Evolutionary conservation across 176 grass and related monocot species (phyloP).

Genomic region (Lolium rigidum): DNA sequence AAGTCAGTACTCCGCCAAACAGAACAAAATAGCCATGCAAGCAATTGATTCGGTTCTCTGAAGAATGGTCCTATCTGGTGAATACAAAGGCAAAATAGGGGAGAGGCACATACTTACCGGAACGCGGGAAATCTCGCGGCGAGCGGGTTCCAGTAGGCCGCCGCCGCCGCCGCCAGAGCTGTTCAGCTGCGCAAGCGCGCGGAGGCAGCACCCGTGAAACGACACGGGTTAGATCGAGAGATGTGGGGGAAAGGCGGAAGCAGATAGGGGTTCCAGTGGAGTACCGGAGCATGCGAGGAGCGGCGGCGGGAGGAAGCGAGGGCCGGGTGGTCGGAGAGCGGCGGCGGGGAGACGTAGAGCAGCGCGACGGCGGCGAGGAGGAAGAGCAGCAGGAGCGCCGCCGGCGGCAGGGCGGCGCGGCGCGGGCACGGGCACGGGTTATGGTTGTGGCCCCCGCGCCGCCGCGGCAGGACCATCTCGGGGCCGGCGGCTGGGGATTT

Average conservation of each 20-base stretch:
- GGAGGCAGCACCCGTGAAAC: not conserved
- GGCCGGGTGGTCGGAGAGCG: slow-evolving; percentile 64
- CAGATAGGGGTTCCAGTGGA: slow-evolving; percentile 13
- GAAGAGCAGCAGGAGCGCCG: slow-evolving; percentile 67
- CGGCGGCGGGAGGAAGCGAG: slow-evolving; percentile 44
- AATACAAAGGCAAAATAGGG: not conserved
- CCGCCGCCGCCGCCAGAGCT: slow-evolving; percentile 29
- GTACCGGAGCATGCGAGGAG: slow-evolving; percentile 46
- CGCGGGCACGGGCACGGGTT: slow-evolving; percentile 31
- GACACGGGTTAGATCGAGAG: slow-evolving; percentile 27
- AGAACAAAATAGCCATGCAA: not conserved
- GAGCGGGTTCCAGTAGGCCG: slow-evolving; percentile 14
- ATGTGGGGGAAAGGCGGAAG: not conserved
- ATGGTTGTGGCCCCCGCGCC: slow-evolving; percentile 52
- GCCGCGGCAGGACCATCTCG: slow-evolving; percentile 57
- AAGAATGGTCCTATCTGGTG: not conserved
- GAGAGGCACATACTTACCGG: slow-evolving; percentile 49
- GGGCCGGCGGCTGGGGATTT: slow-evolving; percentile 28
- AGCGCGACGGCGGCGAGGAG: slow-evolving; percentile 60
- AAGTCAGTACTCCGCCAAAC: not conserved
- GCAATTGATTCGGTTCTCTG: not conserved
- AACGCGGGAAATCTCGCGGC: slow-evolving; percentile 45
- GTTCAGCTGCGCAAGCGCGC: slow-evolving; percentile 43
- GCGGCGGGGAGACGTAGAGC: slow-evolving; percentile 70
- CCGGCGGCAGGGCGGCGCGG: slow-evolving; percentile 44